phyloP scores from a whole-genome alignment of 768 basidiomycete genomes.

The Russula foetens region DNA sequence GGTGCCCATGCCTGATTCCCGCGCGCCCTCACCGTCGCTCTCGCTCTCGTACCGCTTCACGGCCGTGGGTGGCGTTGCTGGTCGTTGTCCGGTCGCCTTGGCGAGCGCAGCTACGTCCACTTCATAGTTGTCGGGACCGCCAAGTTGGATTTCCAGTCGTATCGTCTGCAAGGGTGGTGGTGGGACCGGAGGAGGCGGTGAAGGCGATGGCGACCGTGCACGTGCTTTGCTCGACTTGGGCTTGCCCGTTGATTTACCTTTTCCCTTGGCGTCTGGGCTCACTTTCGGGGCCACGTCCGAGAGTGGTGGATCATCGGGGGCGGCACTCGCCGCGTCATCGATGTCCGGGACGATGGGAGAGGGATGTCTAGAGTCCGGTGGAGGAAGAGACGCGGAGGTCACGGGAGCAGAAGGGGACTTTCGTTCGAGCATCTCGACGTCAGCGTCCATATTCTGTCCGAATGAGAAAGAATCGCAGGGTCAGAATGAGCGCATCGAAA shows the following conservation, averaged over 20 bases:
- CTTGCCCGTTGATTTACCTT: slow-evolving; percentile 28
- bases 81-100: slow-evolving; percentile 58
- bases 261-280: slow-evolving; percentile 11
- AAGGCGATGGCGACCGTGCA: slow-evolving; percentile 48
- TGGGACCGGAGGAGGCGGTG: slow-evolving; percentile 41
- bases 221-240: slow-evolving; percentile 44
- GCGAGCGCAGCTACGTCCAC: slow-evolving; percentile 54
- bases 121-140: slow-evolving; percentile 68
- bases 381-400: slow-evolving; percentile 6
- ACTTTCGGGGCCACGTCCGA: slow-evolving; percentile 17
- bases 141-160: slow-evolving; percentile 58
- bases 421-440: slow-evolving; percentile 12
- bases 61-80: slow-evolving; percentile 43
- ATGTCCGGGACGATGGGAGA: slow-evolving; percentile 3
- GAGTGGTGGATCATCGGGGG: slow-evolving; percentile 23
- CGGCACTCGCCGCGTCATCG: slow-evolving; percentile 10
- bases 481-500: neutral
- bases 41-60: slow-evolving; percentile 40
- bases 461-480: neutral
- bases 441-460: slow-evolving; percentile 4
- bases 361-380: slow-evolving; percentile 6
- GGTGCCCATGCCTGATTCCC: slow-evolving; percentile 13
- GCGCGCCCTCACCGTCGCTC: slow-evolving; percentile 35
- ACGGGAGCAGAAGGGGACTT: slow-evolving; percentile 4
- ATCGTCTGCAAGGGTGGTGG: slow-evolving; percentile 52